These are phyloP conservation scores for Schizophyllum amplum DNA, from an alignment of 1,284 basidiomycete species.

Conservation along the genomic window DNA sequence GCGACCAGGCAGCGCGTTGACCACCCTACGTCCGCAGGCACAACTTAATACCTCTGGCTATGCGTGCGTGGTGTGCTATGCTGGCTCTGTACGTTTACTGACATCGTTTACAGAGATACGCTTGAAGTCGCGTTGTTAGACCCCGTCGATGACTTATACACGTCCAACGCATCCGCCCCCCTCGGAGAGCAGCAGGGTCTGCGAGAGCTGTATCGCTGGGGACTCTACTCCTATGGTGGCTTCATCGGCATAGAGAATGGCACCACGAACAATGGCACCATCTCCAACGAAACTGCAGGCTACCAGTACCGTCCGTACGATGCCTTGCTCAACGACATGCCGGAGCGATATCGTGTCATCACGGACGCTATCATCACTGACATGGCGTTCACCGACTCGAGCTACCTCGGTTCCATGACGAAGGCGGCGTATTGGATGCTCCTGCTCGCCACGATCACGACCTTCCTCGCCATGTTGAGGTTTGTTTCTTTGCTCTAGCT, in stretches of 20 bases:
- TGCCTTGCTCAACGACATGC: constrained; percentile 58
- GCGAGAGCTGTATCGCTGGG: constrained; percentile 65
- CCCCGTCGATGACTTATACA: constrained; percentile 58
- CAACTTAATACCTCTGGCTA: constrained; percentile 62
- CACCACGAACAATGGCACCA: constrained; percentile 41
- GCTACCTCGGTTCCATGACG: constrained; percentile 54
- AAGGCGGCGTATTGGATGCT: constrained; percentile 69
- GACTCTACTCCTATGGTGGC: constrained; percentile 70
- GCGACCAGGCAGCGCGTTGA: neutral
- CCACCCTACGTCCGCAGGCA: constrained; percentile 33
- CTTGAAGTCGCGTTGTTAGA: constrained; percentile 45
- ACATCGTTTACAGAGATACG: constrained; percentile 32
- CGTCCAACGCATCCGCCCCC: constrained; percentile 55
- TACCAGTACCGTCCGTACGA: constrained; percentile 54
- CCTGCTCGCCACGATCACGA: constrained; percentile 61
- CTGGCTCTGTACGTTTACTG: constrained; percentile 8
- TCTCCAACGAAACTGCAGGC: constrained; percentile 54
- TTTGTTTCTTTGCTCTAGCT: constrained; percentile 19
- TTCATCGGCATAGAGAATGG: constrained; percentile 38
- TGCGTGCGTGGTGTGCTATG: constrained; percentile 36
- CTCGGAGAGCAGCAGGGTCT: constrained; percentile 50
- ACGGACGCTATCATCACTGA: constrained; percentile 46
- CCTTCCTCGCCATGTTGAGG: constrained; percentile 56
- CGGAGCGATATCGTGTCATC: constrained; percentile 46
- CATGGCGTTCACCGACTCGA: constrained; percentile 52